phyloP scores from a whole-genome alignment of 768 basidiomycete genomes.

The Macrolepiota fuliginosa region DNA sequence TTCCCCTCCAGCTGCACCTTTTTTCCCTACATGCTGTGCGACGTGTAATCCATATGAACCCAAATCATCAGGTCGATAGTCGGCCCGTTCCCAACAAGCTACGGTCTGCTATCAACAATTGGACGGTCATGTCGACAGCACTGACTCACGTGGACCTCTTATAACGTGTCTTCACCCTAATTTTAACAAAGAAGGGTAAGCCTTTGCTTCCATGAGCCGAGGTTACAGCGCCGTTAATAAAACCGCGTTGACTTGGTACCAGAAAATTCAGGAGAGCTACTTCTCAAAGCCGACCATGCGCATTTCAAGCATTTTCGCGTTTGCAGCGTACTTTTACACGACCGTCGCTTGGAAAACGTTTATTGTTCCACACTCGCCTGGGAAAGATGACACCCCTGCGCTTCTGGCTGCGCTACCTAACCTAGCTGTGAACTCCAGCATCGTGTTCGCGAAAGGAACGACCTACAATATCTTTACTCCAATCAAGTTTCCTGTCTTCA shows the following conservation, averaged over 20 bases:
- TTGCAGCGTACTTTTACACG: not conserved
- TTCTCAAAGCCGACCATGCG: not conserved
- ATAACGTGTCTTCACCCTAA: not conserved
- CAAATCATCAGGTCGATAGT: no score
- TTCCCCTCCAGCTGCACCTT: no score
- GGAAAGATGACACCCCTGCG: constrained; percentile 51
- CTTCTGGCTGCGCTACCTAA: constrained; percentile 41
- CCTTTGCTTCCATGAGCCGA: not conserved
- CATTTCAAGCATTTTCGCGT: not conserved
- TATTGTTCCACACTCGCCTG: constrained; percentile 44
- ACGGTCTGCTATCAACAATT: no score
- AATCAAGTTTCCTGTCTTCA: constrained; percentile 50
- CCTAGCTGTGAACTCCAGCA: constrained; percentile 43
- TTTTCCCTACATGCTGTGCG: no score
- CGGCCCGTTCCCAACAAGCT: not conserved
- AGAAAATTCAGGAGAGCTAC: not conserved
- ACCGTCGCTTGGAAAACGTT: constrained; percentile 46
- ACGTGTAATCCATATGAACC: no score
- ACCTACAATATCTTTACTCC: constrained; percentile 64
- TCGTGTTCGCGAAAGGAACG: constrained; percentile 53
- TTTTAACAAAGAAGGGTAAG: not conserved
- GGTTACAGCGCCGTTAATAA: not conserved
- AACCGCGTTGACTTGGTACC: not conserved
- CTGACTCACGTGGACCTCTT: not conserved
- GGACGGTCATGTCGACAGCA: not conserved